Percentiles rank a stretch among this genome's conserved stretches.
phyloP scores from a whole-genome alignment of 257 asterid species.

The Cynanchum wilfordii region DNA sequence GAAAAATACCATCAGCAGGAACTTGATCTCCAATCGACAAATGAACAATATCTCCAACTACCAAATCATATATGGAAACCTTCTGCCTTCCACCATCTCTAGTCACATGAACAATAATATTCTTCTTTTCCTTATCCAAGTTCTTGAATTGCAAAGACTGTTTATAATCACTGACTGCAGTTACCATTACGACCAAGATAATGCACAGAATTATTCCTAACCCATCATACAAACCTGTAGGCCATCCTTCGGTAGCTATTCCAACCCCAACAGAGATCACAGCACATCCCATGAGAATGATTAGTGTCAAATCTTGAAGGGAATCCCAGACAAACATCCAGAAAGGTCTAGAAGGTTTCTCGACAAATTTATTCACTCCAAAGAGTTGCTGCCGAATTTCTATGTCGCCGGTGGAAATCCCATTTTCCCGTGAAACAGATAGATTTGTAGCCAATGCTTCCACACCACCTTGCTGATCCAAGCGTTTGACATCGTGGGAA shows the following conservation, averaged over 20 bases:
- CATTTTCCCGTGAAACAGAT: slow-evolving; percentile 46
- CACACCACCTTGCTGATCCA: slow-evolving; percentile 52
- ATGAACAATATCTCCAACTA: slow-evolving; percentile 70
- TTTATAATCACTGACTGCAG: slow-evolving; percentile 69
- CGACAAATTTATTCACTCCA: slow-evolving; percentile 54
- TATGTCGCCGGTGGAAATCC: slow-evolving; percentile 43
- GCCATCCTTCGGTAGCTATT: slow-evolving; percentile 78
- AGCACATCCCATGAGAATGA: slow-evolving; percentile 66
- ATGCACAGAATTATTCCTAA: slow-evolving; percentile 60
- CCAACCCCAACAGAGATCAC: slow-evolving; percentile 66
- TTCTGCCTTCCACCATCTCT: slow-evolving; percentile 48
- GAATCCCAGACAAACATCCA: slow-evolving; percentile 81
- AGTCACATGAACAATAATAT: slow-evolving; percentile 50
- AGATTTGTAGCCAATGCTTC: slow-evolving; percentile 48
- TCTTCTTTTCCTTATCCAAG: slow-evolving; percentile 62
- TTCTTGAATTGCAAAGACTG: slow-evolving; percentile 83
- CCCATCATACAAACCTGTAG: slow-evolving; percentile 74
- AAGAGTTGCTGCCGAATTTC: slow-evolving; percentile 35
- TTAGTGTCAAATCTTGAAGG: slow-evolving; percentile 64
- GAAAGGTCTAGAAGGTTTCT: slow-evolving; percentile 59
- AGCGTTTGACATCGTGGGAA: slow-evolving; percentile 47
- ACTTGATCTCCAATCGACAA: slow-evolving; percentile 73
- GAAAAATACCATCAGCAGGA: slow-evolving; percentile 70
- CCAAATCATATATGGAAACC: slow-evolving; percentile 54
- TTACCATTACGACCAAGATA: slow-evolving; percentile 59